These are phyloP conservation scores for Pythium phragmitis DNA, from an alignment of 352 stramenopile species.

Conservation along the genomic window DNA sequence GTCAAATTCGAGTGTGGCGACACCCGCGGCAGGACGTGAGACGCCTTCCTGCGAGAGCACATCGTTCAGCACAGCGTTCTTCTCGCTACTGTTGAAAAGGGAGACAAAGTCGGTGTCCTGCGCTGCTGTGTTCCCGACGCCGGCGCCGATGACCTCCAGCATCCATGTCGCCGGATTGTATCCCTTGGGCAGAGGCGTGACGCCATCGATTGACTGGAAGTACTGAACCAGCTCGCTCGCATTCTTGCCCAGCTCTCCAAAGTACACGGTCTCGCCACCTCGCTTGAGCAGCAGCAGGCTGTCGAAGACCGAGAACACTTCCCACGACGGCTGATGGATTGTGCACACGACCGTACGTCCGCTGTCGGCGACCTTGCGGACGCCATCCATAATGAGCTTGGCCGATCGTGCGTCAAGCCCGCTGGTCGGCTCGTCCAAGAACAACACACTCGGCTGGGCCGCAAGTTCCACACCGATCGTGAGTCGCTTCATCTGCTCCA, in stretches of 20 bases:
- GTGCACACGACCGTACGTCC: slow-evolving; percentile 82
- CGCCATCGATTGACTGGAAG: slow-evolving; percentile 49
- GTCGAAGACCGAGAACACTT: slow-evolving; percentile 34
- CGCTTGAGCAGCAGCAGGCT: slow-evolving; percentile 28
- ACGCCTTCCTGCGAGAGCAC: slow-evolving; percentile 62
- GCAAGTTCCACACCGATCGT: slow-evolving; percentile 73
- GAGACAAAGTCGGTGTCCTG: slow-evolving; percentile 16
- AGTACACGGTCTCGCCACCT: slow-evolving; percentile 29
- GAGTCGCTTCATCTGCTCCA: slow-evolving; percentile 52
- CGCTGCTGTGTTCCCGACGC: slow-evolving; percentile 23
- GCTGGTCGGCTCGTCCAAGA: slow-evolving; percentile 77
- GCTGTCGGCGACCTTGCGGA: slow-evolving; percentile 72
- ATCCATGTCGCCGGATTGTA: slow-evolving; percentile 61
- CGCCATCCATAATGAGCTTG: slow-evolving; percentile 74
- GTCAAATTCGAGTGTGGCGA: neutral
- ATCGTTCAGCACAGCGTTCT: slow-evolving; percentile 19
- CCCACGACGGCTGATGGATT: slow-evolving; percentile 78
- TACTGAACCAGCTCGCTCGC: slow-evolving; percentile 37
- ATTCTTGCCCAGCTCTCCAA: slow-evolving; percentile 26
- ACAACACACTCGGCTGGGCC: slow-evolving; percentile 72
- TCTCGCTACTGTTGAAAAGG: slow-evolving; percentile 5
- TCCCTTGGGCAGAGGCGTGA: slow-evolving; percentile 32
- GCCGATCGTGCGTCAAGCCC: slow-evolving; percentile 82
- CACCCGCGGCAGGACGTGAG: slow-evolving; percentile 35
- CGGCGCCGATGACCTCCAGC: slow-evolving; percentile 45